phyloP scores from a whole-genome alignment of 1,284 basidiomycete species.

The Cryptococcus hybrid region DNA sequence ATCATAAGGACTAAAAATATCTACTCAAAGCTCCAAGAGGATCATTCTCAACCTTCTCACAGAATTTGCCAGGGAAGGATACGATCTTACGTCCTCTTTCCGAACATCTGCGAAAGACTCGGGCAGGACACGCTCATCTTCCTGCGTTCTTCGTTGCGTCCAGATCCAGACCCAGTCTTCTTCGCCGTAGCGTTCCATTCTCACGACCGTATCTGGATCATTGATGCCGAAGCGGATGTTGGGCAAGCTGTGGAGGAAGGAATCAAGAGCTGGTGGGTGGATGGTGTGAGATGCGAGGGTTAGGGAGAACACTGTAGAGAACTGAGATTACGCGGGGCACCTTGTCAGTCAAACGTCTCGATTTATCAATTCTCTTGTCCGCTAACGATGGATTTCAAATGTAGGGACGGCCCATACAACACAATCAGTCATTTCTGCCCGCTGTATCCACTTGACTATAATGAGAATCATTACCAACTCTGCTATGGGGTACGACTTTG shows the following conservation, averaged over 20 bases:
- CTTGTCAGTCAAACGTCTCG: constrained; percentile 29
- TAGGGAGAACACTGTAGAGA: constrained; percentile 43
- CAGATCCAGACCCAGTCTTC: constrained; percentile 46
- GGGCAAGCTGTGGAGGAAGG: constrained; percentile 44
- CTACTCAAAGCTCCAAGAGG: constrained; percentile 27
- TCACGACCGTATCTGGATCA: constrained; percentile 44
- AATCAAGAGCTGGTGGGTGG: constrained; percentile 40
- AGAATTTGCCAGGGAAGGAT: constrained; percentile 39
- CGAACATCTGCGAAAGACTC: constrained; percentile 44
- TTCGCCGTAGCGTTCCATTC: constrained; percentile 44
- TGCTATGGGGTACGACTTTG: constrained; percentile 36
- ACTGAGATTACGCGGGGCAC: constrained; percentile 35
- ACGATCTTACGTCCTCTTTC: constrained; percentile 36
- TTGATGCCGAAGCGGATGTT: constrained; percentile 46
- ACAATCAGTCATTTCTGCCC: constrained; percentile 37
- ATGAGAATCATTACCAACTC: constrained; percentile 37
- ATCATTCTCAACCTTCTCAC: constrained; percentile 44
- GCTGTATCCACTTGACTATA: constrained; percentile 43
- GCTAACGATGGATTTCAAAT: neutral
- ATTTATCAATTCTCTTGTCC: neutral
- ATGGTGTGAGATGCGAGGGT: constrained; percentile 44
- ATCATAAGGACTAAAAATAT: neutral
- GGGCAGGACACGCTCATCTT: constrained; percentile 45
- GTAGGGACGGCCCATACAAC: constrained; percentile 37
- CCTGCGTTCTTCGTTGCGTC: constrained; percentile 15